A percentile compares a stretch with the other conserved stretches of the same genome.
Evolutionary conservation across 345 rosid species (phyloP).

Genomic region (Moricandia moricandioides): DNA sequence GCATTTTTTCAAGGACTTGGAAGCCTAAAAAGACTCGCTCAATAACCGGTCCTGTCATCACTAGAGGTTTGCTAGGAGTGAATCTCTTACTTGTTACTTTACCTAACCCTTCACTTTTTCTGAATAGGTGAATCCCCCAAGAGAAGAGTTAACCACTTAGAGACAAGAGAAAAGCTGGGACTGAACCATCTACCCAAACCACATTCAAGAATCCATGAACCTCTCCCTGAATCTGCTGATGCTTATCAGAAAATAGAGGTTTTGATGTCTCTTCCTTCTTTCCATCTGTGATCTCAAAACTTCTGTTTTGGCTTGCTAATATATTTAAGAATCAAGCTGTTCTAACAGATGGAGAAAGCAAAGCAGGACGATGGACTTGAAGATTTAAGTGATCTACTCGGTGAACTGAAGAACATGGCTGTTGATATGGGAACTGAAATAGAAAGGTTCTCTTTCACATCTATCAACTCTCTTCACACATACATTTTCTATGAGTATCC

Average conservation of each 20-base stretch:
- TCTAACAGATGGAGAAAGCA: slow-evolving; percentile 54
- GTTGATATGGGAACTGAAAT: slow-evolving; percentile 86
- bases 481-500: neutral
- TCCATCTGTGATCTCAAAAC: neutral
- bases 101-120: neutral
- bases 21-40: slow-evolving; percentile 78
- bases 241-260: slow-evolving; percentile 83
- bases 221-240: slow-evolving; percentile 49
- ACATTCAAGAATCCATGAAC: slow-evolving; percentile 37
- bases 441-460: slow-evolving; percentile 44
- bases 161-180: slow-evolving; percentile 77
- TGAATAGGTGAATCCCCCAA: slow-evolving; percentile 31
- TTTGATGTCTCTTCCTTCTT: slow-evolving; percentile 4
- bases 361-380: slow-evolving; percentile 83
- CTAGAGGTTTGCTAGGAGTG: slow-evolving; percentile 48
- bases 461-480: neutral
- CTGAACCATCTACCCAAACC: slow-evolving; percentile 48
- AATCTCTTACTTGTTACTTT: neutral
- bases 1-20: slow-evolving; percentile 83
- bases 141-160: slow-evolving; percentile 54
- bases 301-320: neutral
- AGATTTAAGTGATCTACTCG: slow-evolving; percentile 62
- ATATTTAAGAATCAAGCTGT: neutral
- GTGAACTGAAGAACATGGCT: slow-evolving; percentile 84
- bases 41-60: slow-evolving; percentile 61